Evolutionary conservation across 805 yeast genomes (phyloP), one percentile per base, ranked within the genome.

Genomic region (Scheffersomyces stipitis): DNA sequence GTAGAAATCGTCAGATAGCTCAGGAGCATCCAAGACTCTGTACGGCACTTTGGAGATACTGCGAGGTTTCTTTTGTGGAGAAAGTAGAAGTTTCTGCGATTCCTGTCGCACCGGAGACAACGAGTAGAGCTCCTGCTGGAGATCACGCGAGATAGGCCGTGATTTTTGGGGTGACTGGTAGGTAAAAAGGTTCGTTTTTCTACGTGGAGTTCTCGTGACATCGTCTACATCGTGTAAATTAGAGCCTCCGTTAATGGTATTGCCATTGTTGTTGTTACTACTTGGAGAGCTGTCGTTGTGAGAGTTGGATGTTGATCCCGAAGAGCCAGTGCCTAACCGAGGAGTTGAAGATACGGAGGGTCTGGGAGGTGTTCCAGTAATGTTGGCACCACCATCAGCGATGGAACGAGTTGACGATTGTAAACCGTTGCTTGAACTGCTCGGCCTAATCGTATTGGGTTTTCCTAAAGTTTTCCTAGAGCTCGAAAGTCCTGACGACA

Each of bases 1-100:
- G 57, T 91, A 91, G 55, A 90, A 91, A 57, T 91, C 98, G 58
- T 93, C 98, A 4, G 88, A 88, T 15, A 93, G 68, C 32, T 88
- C 96, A 0, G 98, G 99, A 0, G 99, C 99, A 64, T 91, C 99
- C 30, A 91, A 73, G 4, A 91, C 97, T 38, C 96, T 73, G 54
- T 84, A 89, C 0, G 99, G 98, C 1, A 89, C 86, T 53, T 85
- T 86, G 3, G 93, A 73, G 15, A 93, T 86, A 20, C 77, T 75
- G 30, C 99, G 66, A 1, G 84, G 78, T 52, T 80, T 83, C 60
- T 83, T 87, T 39, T 84, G 82, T 0, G 97, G 97, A 2, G 91
- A 82, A 34, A 90, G 63, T 30, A 93, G 67, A 17, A 90, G 62
- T 49, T 78, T 75, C 50, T 90, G 96, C 2, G 91, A 80, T 47